Evolutionary conservation across 306 rosid species (phyloP).

Genomic region (Delonix regia): DNA sequence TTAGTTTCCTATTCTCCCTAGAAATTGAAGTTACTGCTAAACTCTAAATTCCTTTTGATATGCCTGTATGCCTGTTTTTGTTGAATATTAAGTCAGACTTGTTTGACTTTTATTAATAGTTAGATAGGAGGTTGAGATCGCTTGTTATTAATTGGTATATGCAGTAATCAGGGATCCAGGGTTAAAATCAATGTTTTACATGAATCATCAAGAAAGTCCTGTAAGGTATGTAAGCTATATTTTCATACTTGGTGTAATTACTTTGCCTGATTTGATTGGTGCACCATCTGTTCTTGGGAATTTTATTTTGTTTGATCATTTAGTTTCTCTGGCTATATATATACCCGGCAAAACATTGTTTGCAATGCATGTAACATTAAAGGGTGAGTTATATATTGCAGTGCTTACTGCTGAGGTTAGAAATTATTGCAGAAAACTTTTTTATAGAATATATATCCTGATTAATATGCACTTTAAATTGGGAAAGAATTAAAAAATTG

Average conservation of each 20-base stretch:
- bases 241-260: neutral
- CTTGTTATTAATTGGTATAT: slow-evolving; percentile 32
- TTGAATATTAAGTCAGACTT: slow-evolving; percentile 10
- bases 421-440: neutral
- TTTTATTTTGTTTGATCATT: slow-evolving; percentile 19
- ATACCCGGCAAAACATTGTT: neutral
- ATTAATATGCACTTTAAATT: neutral
- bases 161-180: slow-evolving; percentile 54
- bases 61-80: neutral
- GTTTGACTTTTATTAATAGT: neutral
- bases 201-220: slow-evolving; percentile 53
- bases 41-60: neutral
- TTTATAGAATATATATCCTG: neutral
- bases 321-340: neutral
- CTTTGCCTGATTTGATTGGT: slow-evolving; percentile 26
- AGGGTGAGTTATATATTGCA: neutral
- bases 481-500: neutral
- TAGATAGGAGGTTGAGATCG: slow-evolving; percentile 26
- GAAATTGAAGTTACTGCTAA: neutral
- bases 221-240: slow-evolving; percentile 52
- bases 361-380: slow-evolving; percentile 9
- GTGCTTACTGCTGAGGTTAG: neutral
- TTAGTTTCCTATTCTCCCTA: neutral
- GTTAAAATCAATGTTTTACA: slow-evolving; percentile 46
- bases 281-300: slow-evolving; percentile 19